These are phyloP conservation scores for Didymella segeticola DNA, from an alignment of 2,329 filamentous ascomycete genomes.

Conservation along the genomic window DNA sequence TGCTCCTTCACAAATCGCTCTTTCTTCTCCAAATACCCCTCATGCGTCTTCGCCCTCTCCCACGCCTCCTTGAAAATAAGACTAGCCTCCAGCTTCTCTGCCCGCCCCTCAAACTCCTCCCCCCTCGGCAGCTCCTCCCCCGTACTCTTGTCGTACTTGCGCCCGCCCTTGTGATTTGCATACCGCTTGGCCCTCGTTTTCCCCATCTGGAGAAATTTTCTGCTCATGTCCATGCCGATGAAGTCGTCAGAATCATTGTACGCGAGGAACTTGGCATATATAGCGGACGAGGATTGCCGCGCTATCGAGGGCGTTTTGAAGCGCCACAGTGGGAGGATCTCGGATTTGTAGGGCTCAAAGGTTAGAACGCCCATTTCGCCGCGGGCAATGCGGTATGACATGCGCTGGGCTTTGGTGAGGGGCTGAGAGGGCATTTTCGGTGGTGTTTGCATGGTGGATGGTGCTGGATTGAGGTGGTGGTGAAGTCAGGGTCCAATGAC, in stretches of 20 bases:
- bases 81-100: slow-evolving; percentile 60
- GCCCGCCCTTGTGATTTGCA: slow-evolving; percentile 63
- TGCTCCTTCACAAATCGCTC: slow-evolving; percentile 57
- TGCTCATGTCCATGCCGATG: slow-evolving; percentile 69
- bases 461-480: not conserved
- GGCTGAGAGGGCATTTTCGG: slow-evolving; percentile 18
- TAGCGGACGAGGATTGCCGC: slow-evolving; percentile 54
- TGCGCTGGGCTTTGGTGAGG: slow-evolving; percentile 47
- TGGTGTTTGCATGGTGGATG: not conserved
- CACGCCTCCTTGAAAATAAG: slow-evolving; percentile 58
- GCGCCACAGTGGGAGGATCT: slow-evolving; percentile 65
- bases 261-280: slow-evolving; percentile 60
- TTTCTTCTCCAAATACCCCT: slow-evolving; percentile 56
- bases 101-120: slow-evolving; percentile 53
- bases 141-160: slow-evolving; percentile 58
- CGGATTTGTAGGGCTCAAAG: slow-evolving; percentile 69
- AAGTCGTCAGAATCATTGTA: slow-evolving; percentile 63
- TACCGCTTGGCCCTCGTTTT: slow-evolving; percentile 68
- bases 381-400: slow-evolving; percentile 64
- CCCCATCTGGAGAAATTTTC: slow-evolving; percentile 71
- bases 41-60: slow-evolving; percentile 55
- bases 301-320: slow-evolving; percentile 64
- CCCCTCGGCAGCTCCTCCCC: slow-evolving; percentile 55
- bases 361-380: slow-evolving; percentile 68
- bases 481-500: slow-evolving; percentile 15